Percentiles rank a stretch among this genome's conserved stretches.
These are phyloP conservation scores for Hibiscus syriacus DNA, from an alignment of 345 rosid genomes.

Conservation along the genomic window DNA sequence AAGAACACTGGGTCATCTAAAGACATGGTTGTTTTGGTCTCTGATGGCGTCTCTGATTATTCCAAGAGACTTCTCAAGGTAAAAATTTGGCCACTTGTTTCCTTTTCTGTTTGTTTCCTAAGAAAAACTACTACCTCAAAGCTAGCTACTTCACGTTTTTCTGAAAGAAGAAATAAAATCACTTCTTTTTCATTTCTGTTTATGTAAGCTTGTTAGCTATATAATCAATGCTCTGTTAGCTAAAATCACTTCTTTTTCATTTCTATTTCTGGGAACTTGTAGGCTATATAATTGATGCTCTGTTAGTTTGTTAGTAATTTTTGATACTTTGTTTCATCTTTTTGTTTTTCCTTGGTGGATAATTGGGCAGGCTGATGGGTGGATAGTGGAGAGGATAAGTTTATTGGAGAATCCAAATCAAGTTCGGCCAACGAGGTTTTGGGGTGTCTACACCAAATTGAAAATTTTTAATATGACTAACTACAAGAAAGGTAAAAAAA, in stretches of 20 bases:
- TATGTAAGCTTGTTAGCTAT: too few species aligned
- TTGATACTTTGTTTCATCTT: not conserved
- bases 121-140: not conserved
- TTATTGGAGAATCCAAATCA: constrained; percentile 82
- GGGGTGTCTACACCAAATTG: constrained; percentile 97
- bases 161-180: not conserved
- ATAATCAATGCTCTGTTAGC: too few species aligned
- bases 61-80: constrained; percentile 61
- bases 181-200: too few species aligned
- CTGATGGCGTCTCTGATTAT: constrained; percentile 84
- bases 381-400: constrained; percentile 87
- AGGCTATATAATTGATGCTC: not conserved
- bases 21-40: constrained; percentile 86
- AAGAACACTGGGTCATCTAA: constrained; percentile 69
- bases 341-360: not conserved
- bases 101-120: not conserved
- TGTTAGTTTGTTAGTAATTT: not conserved
- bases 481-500: constrained; percentile 61
- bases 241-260: not conserved
- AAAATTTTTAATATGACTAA: constrained; percentile 84
- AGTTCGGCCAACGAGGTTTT: constrained; percentile 74
- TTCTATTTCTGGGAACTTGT: not conserved
- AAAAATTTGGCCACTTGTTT: not conserved
- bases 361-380: constrained; percentile 75
- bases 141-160: not conserved